A percentile compares a stretch with the other conserved stretches of the same genome.
These are phyloP conservation scores for Cunninghamia lanceolata DNA, from an alignment of 75 land plant species.

Conservation along the genomic window DNA sequence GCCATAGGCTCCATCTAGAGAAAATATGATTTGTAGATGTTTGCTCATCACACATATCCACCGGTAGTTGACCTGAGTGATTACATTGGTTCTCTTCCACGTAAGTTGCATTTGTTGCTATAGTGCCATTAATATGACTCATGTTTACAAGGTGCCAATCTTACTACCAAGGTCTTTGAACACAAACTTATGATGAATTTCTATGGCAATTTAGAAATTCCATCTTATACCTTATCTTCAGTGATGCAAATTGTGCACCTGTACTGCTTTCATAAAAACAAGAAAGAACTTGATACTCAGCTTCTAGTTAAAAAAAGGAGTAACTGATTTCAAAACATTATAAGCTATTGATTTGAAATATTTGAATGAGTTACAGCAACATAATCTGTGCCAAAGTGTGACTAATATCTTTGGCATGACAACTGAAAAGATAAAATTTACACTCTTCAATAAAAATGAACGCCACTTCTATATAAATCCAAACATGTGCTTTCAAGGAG, in stretches of 20 bases:
- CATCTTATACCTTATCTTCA: not conserved
- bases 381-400: not conserved
- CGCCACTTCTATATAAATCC: not conserved
- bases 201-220: not conserved
- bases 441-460: not conserved
- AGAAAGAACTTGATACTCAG: not conserved
- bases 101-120: not conserved
- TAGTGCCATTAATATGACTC: not conserved
- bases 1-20: constrained; percentile 75
- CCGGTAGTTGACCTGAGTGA: not conserved
- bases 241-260: not conserved
- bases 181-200: not conserved
- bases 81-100: not conserved
- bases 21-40: not conserved
- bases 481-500: not conserved
- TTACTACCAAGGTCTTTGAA: not conserved
- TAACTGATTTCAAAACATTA: not conserved
- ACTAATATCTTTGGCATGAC: not conserved
- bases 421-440: not conserved
- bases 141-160: not conserved
- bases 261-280: not conserved
- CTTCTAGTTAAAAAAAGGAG: not conserved
- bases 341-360: not conserved
- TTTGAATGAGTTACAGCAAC: not conserved
- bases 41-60: not conserved